These are phyloP conservation scores for Priceomyces castillae DNA, from an alignment of 805 yeast species.

Conservation along the genomic window DNA sequence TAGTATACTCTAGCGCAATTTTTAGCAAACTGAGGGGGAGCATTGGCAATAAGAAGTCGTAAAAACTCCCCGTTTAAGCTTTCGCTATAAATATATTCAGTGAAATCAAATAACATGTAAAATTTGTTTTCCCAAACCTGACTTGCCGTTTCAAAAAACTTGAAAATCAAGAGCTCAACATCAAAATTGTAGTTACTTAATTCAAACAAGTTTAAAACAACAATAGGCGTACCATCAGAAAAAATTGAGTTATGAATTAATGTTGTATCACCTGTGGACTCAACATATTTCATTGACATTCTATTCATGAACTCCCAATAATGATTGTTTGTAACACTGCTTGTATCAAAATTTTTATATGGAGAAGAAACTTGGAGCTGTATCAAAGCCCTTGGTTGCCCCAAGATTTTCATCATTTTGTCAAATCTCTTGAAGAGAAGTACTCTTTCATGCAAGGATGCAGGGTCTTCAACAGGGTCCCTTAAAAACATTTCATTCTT, in stretches of 20 bases:
- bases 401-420: slow-evolving; percentile 44
- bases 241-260: slow-evolving; percentile 64
- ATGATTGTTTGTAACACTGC: slow-evolving; percentile 48
- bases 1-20: slow-evolving; percentile 57
- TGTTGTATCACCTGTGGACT: slow-evolving; percentile 39
- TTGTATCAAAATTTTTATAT: slow-evolving; percentile 39
- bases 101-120: slow-evolving; percentile 64
- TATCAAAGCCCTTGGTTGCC: slow-evolving; percentile 56
- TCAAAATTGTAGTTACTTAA: slow-evolving; percentile 34
- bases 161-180: slow-evolving; percentile 52
- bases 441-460: slow-evolving; percentile 22
- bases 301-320: slow-evolving; percentile 74
- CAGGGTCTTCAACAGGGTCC: slow-evolving; percentile 15
- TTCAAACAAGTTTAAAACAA: slow-evolving; percentile 48
- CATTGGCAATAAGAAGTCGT: slow-evolving; percentile 37
- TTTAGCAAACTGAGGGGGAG: slow-evolving; percentile 49
- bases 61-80: slow-evolving; percentile 27
- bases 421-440: slow-evolving; percentile 42
- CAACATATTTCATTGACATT: slow-evolving; percentile 54
- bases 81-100: slow-evolving; percentile 46
- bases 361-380: slow-evolving; percentile 57
- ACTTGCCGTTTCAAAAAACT: slow-evolving; percentile 60
- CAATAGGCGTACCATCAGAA: slow-evolving; percentile 69
- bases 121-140: slow-evolving; percentile 71
- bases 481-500: slow-evolving; percentile 26